Evolutionary conservation across 2,329 filamentous ascomycete species (phyloP), one percentile per base, ranked within the genome.

Genomic region (Penicillium crustosum): DNA sequence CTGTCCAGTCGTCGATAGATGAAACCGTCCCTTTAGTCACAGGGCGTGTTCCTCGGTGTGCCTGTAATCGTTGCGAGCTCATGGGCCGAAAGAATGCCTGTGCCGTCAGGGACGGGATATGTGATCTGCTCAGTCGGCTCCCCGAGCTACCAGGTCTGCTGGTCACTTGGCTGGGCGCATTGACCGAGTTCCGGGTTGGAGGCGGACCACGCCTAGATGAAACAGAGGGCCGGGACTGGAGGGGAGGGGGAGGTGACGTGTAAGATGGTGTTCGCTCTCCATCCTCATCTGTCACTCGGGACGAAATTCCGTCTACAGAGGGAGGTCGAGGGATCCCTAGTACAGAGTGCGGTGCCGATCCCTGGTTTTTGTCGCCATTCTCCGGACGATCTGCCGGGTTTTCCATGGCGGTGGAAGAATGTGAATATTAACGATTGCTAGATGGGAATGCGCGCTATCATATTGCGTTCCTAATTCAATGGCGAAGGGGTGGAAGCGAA

Each of bases 81-180:
- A 99, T 96, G 39, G 94, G 94, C 23, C 89, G 89, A 72, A 96
- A 96, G 78, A 99, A 97, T 53, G 91, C 93, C 70, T 93, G 89
- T 17, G 91, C 92, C 3, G 91, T 89, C 53, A 99, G 79, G 2
- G 89, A 92, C 1, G 94, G 93, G 21, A 96, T 92, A 80, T 99
- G 94, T 42, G 90, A 94, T 69, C 88, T 85, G 71, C 88, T 92
- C 45, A 89, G 82, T 42, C 90, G 82, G 64, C 88, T 93, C 17
- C 82, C 53, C 81, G 88, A 63, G 57, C 77, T 80, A 49, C 72
- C 75, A 82, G 82, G 64, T 75, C 86, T 71, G 73, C 82, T 79
- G 31, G 79, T 73, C 55, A 75, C 75, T 15, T 77, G 74, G 55
- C 77, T 73, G 50, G 80, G 77, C 36, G 79, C 77, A 31, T 73